Evolutionary conservation across 768 basidiomycete species (phyloP).

Genomic region (Pilatotrama ljubarskyi): DNA sequence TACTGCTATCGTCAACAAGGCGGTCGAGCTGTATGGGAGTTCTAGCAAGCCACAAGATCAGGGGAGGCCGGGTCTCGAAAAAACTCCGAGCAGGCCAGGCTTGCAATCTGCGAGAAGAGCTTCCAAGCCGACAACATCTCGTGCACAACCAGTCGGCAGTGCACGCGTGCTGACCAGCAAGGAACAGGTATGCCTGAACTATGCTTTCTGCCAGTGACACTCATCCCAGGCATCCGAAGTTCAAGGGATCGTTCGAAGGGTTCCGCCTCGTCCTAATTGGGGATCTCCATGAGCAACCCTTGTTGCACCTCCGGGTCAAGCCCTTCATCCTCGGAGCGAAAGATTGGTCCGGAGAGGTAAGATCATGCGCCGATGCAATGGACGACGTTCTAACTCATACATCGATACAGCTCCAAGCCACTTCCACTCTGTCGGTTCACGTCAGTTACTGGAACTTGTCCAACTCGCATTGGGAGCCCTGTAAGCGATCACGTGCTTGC

Average conservation of each 20-base stretch:
- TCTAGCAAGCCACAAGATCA: constrained; percentile 28
- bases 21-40: constrained; percentile 71
- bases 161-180: constrained; percentile 64
- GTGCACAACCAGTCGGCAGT: constrained; percentile 29
- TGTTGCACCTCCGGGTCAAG: constrained; percentile 86
- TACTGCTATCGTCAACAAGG: constrained; percentile 81
- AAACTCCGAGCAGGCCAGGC: neutral
- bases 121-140: constrained; percentile 14
- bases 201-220: neutral
- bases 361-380: constrained; percentile 16
- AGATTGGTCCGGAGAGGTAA: constrained; percentile 93
- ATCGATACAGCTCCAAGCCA: constrained; percentile 68
- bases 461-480: constrained; percentile 98
- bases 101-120: constrained; percentile 10
- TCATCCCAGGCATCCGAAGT: constrained; percentile 41
- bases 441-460: constrained; percentile 96
- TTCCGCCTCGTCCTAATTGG: constrained; percentile 93
- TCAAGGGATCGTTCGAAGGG: constrained; percentile 85
- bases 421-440: constrained; percentile 75
- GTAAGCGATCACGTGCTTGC: constrained; percentile 41
- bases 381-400: neutral
- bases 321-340: constrained; percentile 80
- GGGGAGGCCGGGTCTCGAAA: neutral
- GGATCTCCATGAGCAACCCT: constrained; percentile 91
- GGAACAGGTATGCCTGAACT: constrained; percentile 63